Evolutionary conservation across 1,139 yeast genomes (phyloP).

Genomic region (Saccharomyces pastorianus): DNA sequence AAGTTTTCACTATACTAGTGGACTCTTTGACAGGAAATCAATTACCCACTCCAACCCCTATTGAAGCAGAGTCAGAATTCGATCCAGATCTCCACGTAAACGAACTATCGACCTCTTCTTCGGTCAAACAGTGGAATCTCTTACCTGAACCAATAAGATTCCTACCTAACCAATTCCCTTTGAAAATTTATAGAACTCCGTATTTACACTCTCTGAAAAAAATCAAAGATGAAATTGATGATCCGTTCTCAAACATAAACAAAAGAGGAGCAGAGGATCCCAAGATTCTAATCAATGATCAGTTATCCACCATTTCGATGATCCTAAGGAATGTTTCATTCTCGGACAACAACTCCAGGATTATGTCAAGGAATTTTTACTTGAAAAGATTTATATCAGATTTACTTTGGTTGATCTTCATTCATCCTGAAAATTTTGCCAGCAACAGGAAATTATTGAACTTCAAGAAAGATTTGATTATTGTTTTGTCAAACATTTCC

Average conservation of each 20-base stretch:
- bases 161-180: conserved; percentile 8
- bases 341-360: conserved; percentile 43
- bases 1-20: conserved; percentile 37
- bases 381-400: conserved; percentile 47
- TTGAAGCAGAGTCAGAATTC: neutral
- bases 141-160: conserved; percentile 20
- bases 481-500: conserved; percentile 64
- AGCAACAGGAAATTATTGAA: conserved; percentile 56
- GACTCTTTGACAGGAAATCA: conserved; percentile 61
- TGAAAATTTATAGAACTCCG: conserved; percentile 20
- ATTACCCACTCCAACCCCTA: conserved; percentile 1
- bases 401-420: conserved; percentile 43
- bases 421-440: conserved; percentile 40
- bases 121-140: conserved; percentile 22
- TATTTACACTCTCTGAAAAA: conserved; percentile 48
- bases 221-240: conserved; percentile 56
- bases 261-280: conserved; percentile 49
- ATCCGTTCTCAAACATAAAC: conserved; percentile 50
- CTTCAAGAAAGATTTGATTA: conserved; percentile 67
- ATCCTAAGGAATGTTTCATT: conserved; percentile 77
- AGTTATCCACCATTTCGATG: conserved; percentile 73
- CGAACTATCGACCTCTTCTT: conserved; percentile 7
- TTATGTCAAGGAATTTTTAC: conserved; percentile 43
- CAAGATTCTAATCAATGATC: conserved; percentile 57
- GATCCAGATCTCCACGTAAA: conserved; percentile 1